A percentile compares a stretch with the other conserved stretches of the same genome.
phyloP scores from a whole-genome alignment of 1,139 yeast genomes.

The Diutina scorzettiae region DNA sequence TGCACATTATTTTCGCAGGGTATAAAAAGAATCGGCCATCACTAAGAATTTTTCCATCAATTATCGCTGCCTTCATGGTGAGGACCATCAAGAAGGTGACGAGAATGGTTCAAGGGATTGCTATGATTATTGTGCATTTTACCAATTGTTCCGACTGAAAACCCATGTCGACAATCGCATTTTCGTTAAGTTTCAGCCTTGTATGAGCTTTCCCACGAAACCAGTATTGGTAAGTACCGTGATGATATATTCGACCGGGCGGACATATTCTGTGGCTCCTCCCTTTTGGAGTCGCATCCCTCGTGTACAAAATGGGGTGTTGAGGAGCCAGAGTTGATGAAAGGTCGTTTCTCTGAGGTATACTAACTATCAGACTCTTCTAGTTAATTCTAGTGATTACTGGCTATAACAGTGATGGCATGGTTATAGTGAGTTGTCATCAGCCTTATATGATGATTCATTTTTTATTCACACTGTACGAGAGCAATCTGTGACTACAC shows the following conservation, averaged over 20 bases:
- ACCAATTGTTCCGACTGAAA: slow-evolving; percentile 82
- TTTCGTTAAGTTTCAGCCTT: slow-evolving; percentile 84
- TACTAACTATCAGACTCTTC: slow-evolving; percentile 7
- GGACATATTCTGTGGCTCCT: slow-evolving; percentile 47
- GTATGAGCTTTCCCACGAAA: slow-evolving; percentile 46
- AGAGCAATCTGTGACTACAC: slow-evolving; percentile 40
- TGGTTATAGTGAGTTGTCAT: slow-evolving; percentile 7
- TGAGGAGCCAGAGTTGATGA: slow-evolving; percentile 52
- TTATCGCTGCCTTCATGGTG: neutral
- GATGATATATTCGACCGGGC: slow-evolving; percentile 70
- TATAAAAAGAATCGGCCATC: neutral
- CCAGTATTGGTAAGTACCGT: slow-evolving; percentile 16
- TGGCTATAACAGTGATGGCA: neutral
- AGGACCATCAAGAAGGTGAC: neutral
- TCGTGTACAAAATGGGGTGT: slow-evolving; percentile 54
- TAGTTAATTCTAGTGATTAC: slow-evolving; percentile 9
- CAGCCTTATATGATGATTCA: slow-evolving; percentile 32
- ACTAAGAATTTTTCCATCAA: neutral
- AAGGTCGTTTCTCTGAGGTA: slow-evolving; percentile 38
- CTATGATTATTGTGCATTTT: slow-evolving; percentile 58
- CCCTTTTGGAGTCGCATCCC: slow-evolving; percentile 52
- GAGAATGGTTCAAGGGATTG: slow-evolving; percentile 11
- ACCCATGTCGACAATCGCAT: slow-evolving; percentile 62
- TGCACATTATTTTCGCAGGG: neutral
- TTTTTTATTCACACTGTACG: slow-evolving; percentile 55